A percentile compares a stretch with the other conserved stretches of the same genome.
Evolutionary conservation across 1,284 basidiomycete species (phyloP).

Genomic region (Xerocomus amazonicus): DNA sequence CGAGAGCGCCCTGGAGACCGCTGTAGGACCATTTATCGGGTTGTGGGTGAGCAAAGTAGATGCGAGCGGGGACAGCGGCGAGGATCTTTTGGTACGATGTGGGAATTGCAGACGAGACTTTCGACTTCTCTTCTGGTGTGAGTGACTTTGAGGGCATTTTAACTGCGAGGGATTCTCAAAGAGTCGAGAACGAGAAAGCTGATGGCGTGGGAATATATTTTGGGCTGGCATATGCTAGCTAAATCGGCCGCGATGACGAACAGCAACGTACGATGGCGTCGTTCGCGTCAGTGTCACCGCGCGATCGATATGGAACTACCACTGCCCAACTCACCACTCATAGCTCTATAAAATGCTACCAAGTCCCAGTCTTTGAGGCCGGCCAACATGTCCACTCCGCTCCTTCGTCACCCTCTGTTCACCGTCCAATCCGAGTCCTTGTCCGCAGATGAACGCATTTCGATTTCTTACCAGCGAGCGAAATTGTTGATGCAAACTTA

Average conservation of each 20-base stretch:
- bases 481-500: constrained; percentile 47
- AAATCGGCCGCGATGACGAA: too few species aligned
- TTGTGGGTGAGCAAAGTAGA: constrained; percentile 83
- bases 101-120: constrained; percentile 66
- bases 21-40: constrained; percentile 79
- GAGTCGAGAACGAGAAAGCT: too few species aligned
- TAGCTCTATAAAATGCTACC: too few species aligned
- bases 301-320: too few species aligned
- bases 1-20: constrained; percentile 82
- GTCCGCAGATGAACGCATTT: constrained; percentile 42
- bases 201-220: too few species aligned
- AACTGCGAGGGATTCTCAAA: not conserved
- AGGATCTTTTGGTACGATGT: constrained; percentile 66
- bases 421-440: constrained; percentile 40
- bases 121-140: constrained; percentile 69
- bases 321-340: too few species aligned
- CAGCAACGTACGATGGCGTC: too few species aligned
- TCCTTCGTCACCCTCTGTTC: constrained; percentile 46
- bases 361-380: not conserved
- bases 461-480: constrained; percentile 47
- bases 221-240: too few species aligned
- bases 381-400: constrained; percentile 32
- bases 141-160: constrained; percentile 71
- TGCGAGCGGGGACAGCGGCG: constrained; percentile 73
- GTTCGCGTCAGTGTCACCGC: too few species aligned